These are phyloP conservation scores for Paraconiothyrium sp. DNA, from an alignment of 2,329 filamentous ascomycete species.

Conservation along the genomic window DNA sequence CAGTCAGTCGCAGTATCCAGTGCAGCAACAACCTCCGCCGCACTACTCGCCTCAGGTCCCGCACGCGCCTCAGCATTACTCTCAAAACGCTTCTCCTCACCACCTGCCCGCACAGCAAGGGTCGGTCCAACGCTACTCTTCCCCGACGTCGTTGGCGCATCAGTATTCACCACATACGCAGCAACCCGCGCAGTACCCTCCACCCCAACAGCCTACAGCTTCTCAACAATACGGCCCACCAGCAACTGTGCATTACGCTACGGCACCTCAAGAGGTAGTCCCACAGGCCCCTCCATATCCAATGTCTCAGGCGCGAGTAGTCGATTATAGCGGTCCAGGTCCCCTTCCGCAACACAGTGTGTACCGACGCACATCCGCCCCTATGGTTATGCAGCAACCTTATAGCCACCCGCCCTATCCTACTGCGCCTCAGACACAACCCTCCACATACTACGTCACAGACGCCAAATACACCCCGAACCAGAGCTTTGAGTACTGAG, in stretches of 20 bases:
- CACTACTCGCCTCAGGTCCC: constrained; percentile 19
- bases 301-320: constrained; percentile 33
- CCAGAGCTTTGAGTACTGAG: constrained; percentile 23
- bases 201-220: constrained; percentile 20
- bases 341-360: constrained; percentile 34
- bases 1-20: constrained; percentile 31
- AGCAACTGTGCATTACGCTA: constrained; percentile 28
- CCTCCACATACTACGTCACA: constrained; percentile 39
- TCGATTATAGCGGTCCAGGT: constrained; percentile 34
- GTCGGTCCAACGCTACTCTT: constrained; percentile 31
- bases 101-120: constrained; percentile 35
- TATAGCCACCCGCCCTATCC: constrained; percentile 36
- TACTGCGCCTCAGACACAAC: constrained; percentile 32
- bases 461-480: constrained; percentile 38
- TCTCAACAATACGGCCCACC: constrained; percentile 33
- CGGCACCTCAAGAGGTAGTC: constrained; percentile 31
- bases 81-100: constrained; percentile 38
- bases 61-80: constrained; percentile 28
- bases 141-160: constrained; percentile 27
- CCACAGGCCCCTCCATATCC: constrained; percentile 38
- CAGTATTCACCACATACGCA: constrained; percentile 32
- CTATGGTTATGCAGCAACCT: constrained; percentile 39
- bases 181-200: constrained; percentile 22
- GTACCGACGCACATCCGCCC: constrained; percentile 44
- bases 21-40: constrained; percentile 30